Conservation (phyloP, 2,329 filamentous ascomycete genomes). For the Diplodia scrobiculata region DNA sequence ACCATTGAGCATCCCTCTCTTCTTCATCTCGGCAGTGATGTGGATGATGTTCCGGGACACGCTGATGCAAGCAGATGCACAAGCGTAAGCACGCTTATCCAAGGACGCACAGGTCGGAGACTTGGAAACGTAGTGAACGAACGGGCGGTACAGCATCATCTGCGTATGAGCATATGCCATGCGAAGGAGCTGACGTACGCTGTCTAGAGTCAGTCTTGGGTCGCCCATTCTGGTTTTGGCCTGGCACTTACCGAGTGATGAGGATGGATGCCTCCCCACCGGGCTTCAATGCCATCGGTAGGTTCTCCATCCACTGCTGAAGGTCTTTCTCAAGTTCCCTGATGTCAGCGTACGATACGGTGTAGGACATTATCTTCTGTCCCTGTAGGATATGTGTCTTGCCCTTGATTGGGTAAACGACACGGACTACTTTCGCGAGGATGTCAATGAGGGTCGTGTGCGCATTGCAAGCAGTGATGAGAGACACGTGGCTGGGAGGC, state of each 20-base stretch:
- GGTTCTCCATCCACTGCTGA: slow-evolving; percentile 63
- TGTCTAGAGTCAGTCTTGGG: slow-evolving; percentile 35
- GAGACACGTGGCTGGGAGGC: slow-evolving; percentile 57
- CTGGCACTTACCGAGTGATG: slow-evolving; percentile 68
- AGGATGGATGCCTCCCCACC: slow-evolving; percentile 74
- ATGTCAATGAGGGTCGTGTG: slow-evolving; percentile 61
- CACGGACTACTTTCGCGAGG: slow-evolving; percentile 63
- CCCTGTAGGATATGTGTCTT: slow-evolving; percentile 33
- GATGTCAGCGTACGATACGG: slow-evolving; percentile 65
- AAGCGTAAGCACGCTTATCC: slow-evolving; percentile 79
- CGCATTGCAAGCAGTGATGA: slow-evolving; percentile 63
- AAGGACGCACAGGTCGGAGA: slow-evolving; percentile 54
- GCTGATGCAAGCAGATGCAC: slow-evolving; percentile 66
- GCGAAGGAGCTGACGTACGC: slow-evolving; percentile 71
- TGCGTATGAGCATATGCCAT: slow-evolving; percentile 83
- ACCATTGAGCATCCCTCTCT: slow-evolving; percentile 72
- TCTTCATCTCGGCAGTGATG: slow-evolving; percentile 76
- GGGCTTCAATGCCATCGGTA: slow-evolving; percentile 77
- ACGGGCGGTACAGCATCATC: slow-evolving; percentile 79
- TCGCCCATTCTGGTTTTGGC: too few species aligned
- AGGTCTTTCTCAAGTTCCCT: slow-evolving; percentile 66
- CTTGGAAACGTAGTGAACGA: slow-evolving; percentile 78
- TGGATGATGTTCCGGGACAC: slow-evolving; percentile 75
- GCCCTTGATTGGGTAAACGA: slow-evolving; percentile 65
- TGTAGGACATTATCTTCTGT: slow-evolving; percentile 56